These are phyloP conservation scores for Mycena metata DNA, from an alignment of 768 basidiomycete species.

Conservation along the genomic window DNA sequence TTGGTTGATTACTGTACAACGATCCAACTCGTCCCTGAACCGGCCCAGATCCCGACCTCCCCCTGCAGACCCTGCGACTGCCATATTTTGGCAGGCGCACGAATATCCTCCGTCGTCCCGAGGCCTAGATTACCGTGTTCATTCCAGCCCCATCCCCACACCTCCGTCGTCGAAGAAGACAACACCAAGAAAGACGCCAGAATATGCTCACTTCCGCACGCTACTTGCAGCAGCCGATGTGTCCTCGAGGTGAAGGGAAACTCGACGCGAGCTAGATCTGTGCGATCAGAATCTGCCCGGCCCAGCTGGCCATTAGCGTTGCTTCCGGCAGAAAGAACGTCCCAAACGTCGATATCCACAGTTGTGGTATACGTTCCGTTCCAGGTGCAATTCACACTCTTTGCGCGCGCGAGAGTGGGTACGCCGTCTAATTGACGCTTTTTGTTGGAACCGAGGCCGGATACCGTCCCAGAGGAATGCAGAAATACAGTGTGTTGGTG, in stretches of 20 bases:
- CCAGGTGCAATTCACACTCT: slow-evolving; percentile 77
- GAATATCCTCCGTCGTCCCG: slow-evolving; percentile 69
- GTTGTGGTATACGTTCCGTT: slow-evolving; percentile 75
- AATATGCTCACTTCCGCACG: slow-evolving; percentile 91
- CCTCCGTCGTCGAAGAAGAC: slow-evolving; percentile 47
- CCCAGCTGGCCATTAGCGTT: slow-evolving; percentile 80
- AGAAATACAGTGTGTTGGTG: slow-evolving; percentile 65
- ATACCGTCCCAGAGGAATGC: slow-evolving; percentile 66
- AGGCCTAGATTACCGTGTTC: slow-evolving; percentile 95
- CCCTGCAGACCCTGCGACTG: slow-evolving; percentile 43
- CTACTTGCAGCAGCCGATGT: slow-evolving; percentile 53
- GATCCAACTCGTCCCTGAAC: slow-evolving; percentile 40
- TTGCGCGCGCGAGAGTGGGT: slow-evolving; percentile 42
- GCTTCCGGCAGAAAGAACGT: slow-evolving; percentile 63
- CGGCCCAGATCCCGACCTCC: slow-evolving; percentile 42
- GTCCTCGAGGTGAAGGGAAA: slow-evolving; percentile 41
- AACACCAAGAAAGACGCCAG: slow-evolving; percentile 54
- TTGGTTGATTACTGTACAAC: background rate
- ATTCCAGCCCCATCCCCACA: slow-evolving; percentile 98
- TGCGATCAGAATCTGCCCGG: slow-evolving; percentile 34
- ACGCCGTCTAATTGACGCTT: slow-evolving; percentile 74
- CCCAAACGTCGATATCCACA: slow-evolving; percentile 35
- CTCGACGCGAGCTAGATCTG: slow-evolving; percentile 30
- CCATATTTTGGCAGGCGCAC: slow-evolving; percentile 68
- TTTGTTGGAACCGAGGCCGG: slow-evolving; percentile 76